A percentile compares a stretch with the other conserved stretches of the same genome.
These are phyloP conservation scores for Phytopythium aichiense DNA, from an alignment of 352 stramenopile genomes.

Conservation along the genomic window DNA sequence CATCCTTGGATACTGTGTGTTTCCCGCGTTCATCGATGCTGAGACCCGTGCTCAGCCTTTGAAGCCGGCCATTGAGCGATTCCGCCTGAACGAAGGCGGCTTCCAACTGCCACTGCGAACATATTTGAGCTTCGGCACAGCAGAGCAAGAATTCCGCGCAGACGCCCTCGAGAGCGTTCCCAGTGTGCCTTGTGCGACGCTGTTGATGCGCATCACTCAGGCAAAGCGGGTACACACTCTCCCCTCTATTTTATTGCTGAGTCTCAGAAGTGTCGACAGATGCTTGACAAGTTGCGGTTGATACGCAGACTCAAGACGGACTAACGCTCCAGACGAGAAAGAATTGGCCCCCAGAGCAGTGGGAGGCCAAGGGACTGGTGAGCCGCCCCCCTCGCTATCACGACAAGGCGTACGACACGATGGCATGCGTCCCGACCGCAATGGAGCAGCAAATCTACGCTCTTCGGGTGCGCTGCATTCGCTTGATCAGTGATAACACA, in stretches of 20 bases:
- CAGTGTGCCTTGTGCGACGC: conserved; percentile 69
- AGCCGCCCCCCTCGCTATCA: conserved; percentile 43
- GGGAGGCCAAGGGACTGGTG: conserved; percentile 42
- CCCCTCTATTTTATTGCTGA: not conserved
- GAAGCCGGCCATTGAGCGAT: conserved; percentile 45
- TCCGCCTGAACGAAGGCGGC: conserved; percentile 54
- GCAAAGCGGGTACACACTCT: conserved; percentile 34
- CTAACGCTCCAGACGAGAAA: conserved; percentile 52
- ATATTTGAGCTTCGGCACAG: conserved; percentile 31
- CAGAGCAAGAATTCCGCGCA: conserved; percentile 25
- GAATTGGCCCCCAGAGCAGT: conserved; percentile 41
- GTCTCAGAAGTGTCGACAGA: not conserved
- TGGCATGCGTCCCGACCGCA: conserved; percentile 28
- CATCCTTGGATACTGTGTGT: conserved; percentile 70
- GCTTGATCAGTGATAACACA: not conserved
- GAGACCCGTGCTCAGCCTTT: conserved; percentile 49
- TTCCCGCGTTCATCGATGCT: conserved; percentile 72
- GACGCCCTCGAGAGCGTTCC: conserved; percentile 32
- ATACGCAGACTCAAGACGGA: conserved; percentile 34
- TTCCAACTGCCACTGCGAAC: conserved; percentile 80
- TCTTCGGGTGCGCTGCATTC: conserved; percentile 23
- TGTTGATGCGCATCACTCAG: conserved; percentile 62
- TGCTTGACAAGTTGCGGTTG: not conserved
- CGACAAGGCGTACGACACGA: conserved; percentile 50
- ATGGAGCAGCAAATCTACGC: conserved; percentile 63